phyloP scores from a whole-genome alignment of 225 moss, liverwort and hornwort species.

The Physcomitrium patens region DNA sequence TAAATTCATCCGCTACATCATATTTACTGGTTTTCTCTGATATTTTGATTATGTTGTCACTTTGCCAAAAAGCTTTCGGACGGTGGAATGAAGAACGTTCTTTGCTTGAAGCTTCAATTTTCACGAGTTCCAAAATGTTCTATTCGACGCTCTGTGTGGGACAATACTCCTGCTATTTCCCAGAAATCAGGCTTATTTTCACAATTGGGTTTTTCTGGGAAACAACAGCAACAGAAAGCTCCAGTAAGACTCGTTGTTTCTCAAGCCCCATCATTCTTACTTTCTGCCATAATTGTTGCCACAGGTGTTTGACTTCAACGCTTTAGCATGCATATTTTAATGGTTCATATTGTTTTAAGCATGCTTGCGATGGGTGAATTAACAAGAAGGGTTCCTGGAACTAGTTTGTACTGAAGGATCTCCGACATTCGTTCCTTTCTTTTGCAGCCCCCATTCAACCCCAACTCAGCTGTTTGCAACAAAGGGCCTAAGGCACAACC shows the following conservation, averaged over 20 bases:
- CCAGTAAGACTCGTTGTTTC: conserved; percentile 35
- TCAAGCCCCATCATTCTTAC: not conserved
- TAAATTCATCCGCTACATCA: not conserved
- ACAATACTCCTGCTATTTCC: conserved; percentile 63
- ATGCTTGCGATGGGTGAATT: not conserved
- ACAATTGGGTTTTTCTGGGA: conserved; percentile 61
- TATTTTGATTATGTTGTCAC: not conserved
- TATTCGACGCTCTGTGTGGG: conserved; percentile 85
- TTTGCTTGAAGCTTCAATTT: conserved; percentile 82
- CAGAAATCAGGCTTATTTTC: conserved; percentile 70
- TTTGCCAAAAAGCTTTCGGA: conserved; percentile 69
- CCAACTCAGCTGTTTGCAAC: conserved; percentile 64
- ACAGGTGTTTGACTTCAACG: not conserved
- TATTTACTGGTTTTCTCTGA: not conserved
- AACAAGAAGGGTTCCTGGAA: not conserved
- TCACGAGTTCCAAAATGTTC: conserved; percentile 84
- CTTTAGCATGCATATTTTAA: not conserved
- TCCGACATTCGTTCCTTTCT: not conserved
- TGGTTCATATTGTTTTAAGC: not conserved
- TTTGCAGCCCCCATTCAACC: conserved; percentile 56
- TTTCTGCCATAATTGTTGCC: not conserved
- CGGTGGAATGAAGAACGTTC: conserved; percentile 78
- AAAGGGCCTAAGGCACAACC: conserved; percentile 61
- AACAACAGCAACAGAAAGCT: conserved; percentile 53
- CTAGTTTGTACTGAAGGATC: conserved; percentile 7